Conservation (phyloP, 306 rosid genomes). For the Quercus parvula region DNA sequence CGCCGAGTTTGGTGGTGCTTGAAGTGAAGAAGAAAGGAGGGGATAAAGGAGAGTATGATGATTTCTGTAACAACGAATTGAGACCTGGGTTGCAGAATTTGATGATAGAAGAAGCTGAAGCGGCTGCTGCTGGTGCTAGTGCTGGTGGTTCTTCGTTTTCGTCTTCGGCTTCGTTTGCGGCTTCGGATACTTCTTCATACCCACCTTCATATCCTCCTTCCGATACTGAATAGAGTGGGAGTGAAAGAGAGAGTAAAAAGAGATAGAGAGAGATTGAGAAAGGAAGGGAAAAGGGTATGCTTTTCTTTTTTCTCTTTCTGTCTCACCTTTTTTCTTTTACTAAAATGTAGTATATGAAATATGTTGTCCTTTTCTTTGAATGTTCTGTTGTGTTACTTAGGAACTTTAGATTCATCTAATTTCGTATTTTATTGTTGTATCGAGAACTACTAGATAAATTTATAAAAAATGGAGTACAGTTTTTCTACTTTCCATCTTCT, state of each 20-base stretch:
- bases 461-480: neutral
- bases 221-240: too few relatives aligned
- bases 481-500: neutral
- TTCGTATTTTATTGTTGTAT: neutral
- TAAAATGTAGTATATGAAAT: neutral
- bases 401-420: neutral
- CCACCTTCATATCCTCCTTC: too few relatives aligned
- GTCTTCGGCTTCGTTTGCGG: slow-evolving; percentile 25
- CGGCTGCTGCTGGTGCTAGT: slow-evolving; percentile 15
- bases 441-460: neutral
- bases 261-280: neutral
- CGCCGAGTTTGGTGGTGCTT: slow-evolving; percentile 56
- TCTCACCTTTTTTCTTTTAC: neutral
- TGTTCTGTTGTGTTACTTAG: neutral
- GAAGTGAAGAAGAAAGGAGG: slow-evolving; percentile 68
- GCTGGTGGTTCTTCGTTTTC: slow-evolving; percentile 2
- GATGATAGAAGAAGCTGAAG: slow-evolving; percentile 27
- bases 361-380: neutral
- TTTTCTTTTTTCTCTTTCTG: neutral
- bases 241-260: neutral
- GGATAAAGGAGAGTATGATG: slow-evolving; percentile 43
- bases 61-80: slow-evolving; percentile 45
- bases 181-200: slow-evolving; percentile 19
- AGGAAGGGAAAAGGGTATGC: slow-evolving; percentile 1
- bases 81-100: slow-evolving; percentile 47